Percentiles rank a stretch among this genome's conserved stretches.
phyloP scores from a whole-genome alignment of 768 basidiomycete genomes.

The Mycena pura region DNA sequence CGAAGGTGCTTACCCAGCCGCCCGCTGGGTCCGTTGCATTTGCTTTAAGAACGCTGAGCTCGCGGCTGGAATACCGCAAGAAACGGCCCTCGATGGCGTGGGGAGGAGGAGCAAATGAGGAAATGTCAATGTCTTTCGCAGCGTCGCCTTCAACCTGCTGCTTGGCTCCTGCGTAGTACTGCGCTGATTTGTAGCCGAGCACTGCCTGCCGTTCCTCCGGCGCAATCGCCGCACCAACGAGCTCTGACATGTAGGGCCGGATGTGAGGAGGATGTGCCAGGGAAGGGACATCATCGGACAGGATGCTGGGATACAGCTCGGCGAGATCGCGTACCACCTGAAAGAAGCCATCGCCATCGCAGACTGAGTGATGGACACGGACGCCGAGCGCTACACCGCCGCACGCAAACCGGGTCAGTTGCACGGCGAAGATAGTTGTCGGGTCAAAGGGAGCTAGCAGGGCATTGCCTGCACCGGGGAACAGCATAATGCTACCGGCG shows the following conservation, averaged over 20 bases:
- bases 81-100: conserved; percentile 21
- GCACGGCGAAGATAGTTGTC: conserved; percentile 23
- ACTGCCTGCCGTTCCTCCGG: conserved; percentile 16
- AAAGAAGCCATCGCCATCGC: conserved; percentile 28
- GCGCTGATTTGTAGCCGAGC: conserved; percentile 13
- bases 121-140: not conserved
- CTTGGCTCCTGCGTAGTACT: not conserved
- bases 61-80: conserved; percentile 22
- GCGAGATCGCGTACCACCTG: conserved; percentile 25
- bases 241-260: conserved; percentile 21
- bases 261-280: conserved; percentile 23
- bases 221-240: conserved; percentile 5
- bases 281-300: not conserved
- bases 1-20: conserved; percentile 27
- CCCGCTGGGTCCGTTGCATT: conserved; percentile 21
- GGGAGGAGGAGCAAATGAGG: not conserved
- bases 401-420: conserved; percentile 30
- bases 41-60: conserved; percentile 15
- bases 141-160: not conserved
- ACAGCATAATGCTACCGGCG: conserved; percentile 6
- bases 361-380: conserved; percentile 17
- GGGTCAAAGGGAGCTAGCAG: conserved; percentile 24
- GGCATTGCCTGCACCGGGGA: conserved; percentile 26
- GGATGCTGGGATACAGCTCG: conserved; percentile 24
- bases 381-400: conserved; percentile 27